Evolutionary conservation across 169 alveolate species (phyloP).

Genomic region (Plasmodium inui): DNA sequence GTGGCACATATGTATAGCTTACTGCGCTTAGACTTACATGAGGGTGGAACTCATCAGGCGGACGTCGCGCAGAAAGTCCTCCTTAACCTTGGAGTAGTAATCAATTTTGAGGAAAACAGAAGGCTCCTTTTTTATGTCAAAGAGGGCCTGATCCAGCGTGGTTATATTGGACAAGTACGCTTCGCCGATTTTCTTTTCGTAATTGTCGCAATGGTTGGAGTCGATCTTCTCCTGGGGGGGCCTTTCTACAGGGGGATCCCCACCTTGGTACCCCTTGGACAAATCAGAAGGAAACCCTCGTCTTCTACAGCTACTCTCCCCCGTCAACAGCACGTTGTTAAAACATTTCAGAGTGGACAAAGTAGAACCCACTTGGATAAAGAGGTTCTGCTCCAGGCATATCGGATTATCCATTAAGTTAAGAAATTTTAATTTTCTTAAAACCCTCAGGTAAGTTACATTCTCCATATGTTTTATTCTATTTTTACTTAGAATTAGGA

Average conservation of each 20-base stretch:
- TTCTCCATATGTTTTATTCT: slow-evolving; percentile 9
- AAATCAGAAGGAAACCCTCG: neutral
- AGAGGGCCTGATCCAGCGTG: slow-evolving; percentile 15
- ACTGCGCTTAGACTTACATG: slow-evolving; percentile 9
- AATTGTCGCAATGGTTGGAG: neutral
- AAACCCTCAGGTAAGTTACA: slow-evolving; percentile 18
- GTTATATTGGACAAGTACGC: slow-evolving; percentile 28
- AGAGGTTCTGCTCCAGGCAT: slow-evolving; percentile 7
- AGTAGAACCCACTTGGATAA: neutral
- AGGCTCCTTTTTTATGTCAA: slow-evolving; percentile 41
- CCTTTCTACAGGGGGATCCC: neutral
- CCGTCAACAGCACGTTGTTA: slow-evolving; percentile 11
- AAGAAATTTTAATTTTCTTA: slow-evolving; percentile 39
- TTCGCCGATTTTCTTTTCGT: slow-evolving; percentile 27
- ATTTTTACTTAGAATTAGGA: slow-evolving; percentile 58
- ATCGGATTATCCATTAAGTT: slow-evolving; percentile 58
- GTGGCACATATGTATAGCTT: neutral
- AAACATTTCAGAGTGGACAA: slow-evolving; percentile 28
- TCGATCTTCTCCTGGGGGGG: neutral
- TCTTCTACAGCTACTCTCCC: neutral
- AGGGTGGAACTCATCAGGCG: neutral
- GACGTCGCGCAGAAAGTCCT: slow-evolving; percentile 7
- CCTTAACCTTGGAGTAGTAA: slow-evolving; percentile 12
- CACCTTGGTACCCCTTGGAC: neutral
- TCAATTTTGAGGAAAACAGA: slow-evolving; percentile 18